Evolutionary conservation across 2,329 filamentous ascomycete genomes (phyloP), one percentile per base, ranked within the genome.

Genomic region (Plenodomus tracheiphilus): DNA sequence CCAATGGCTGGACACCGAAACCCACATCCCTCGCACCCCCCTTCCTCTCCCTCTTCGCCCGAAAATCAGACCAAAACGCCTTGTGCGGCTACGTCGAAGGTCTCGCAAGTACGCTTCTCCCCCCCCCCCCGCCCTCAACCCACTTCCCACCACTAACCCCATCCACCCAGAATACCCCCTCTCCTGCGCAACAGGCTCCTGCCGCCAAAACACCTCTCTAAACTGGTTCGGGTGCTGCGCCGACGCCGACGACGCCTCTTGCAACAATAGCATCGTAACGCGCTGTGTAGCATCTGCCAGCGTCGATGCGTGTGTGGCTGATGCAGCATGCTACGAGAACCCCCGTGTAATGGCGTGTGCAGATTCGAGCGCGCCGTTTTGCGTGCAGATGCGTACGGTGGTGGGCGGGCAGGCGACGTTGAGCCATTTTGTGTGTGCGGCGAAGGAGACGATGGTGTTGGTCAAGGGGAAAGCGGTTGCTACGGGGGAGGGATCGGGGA

Each of bases 211-310:
- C n/a, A 34, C 50, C 10, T 18, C 34, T 6, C 13, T 49, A 15
- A 48, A 44, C 3, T 61, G 58, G 58, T 58, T 61, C 36, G 58
- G 58, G n/a, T 61, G 58, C 51, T 61, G 58, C 42, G 45, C 48
- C 7, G 51, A 43, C 15, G 19, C 4, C n/a, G 30, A 21, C 10
- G 42, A 46, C n/a, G n/a, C n/a, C n/a, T n/a, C n/a, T n/a, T n/a
- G n/a, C 6, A 45, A 44, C 39, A 56, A 51, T 39, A 28, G 49
- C 20, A 34, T 53, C 5, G 48, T 48, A 30, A 59, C 56, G 2
- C 49, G 45, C 10, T 59, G 56, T 32, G 43, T 59, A n/a, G 50
- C 42, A 8, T 51, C 49, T 3, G 47, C 56, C 2, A 46, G 42
- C n/a, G 36, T 55, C 16, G 45, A 40, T 10, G 39, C 45, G 2